These are phyloP conservation scores for Pyrenochaeta sp. DNA, from an alignment of 2,329 filamentous ascomycete species.

Conservation along the genomic window DNA sequence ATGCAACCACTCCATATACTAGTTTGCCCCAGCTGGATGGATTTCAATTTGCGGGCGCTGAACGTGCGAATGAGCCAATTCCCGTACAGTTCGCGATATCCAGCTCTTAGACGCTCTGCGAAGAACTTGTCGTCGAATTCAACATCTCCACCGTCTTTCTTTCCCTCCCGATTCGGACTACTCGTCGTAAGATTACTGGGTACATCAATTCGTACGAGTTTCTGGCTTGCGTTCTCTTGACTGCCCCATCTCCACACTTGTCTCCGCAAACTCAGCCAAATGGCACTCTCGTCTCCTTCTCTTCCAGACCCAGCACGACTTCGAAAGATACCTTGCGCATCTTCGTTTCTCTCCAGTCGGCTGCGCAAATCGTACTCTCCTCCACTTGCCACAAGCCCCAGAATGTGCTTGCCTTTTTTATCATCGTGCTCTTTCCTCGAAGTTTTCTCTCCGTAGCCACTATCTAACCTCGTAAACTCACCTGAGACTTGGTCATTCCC, in stretches of 20 bases:
- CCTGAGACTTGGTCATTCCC: slow-evolving; percentile 6
- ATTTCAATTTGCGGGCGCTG: slow-evolving; percentile 27
- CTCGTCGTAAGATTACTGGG: slow-evolving; percentile 21
- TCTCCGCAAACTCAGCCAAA: slow-evolving; percentile 26
- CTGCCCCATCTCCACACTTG: not conserved
- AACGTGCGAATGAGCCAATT: slow-evolving; percentile 27
- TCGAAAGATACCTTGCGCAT: slow-evolving; percentile 25
- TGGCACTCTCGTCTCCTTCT: slow-evolving; percentile 13
- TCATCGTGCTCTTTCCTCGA: slow-evolving; percentile 14
- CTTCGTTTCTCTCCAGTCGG: slow-evolving; percentile 27
- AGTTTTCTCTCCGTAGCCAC: slow-evolving; percentile 7
- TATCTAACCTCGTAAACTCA: slow-evolving; percentile 12
- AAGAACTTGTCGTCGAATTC: slow-evolving; percentile 43
- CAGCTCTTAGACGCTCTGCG: slow-evolving; percentile 22
- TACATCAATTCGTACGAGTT: slow-evolving; percentile 17
- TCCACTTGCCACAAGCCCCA: slow-evolving; percentile 24
- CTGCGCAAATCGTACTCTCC: slow-evolving; percentile 23
- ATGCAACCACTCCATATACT: slow-evolving; percentile 28
- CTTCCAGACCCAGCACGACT: slow-evolving; percentile 2
- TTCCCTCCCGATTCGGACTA: not conserved
- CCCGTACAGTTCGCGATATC: slow-evolving; percentile 30
- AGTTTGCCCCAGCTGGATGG: slow-evolving; percentile 26
- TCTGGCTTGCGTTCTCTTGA: not conserved
- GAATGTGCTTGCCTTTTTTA: slow-evolving; percentile 32
- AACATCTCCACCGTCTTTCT: not conserved